Evolutionary conservation across 169 alveolate genomes (phyloP).

Genomic region (Perkinsus marinus): DNA sequence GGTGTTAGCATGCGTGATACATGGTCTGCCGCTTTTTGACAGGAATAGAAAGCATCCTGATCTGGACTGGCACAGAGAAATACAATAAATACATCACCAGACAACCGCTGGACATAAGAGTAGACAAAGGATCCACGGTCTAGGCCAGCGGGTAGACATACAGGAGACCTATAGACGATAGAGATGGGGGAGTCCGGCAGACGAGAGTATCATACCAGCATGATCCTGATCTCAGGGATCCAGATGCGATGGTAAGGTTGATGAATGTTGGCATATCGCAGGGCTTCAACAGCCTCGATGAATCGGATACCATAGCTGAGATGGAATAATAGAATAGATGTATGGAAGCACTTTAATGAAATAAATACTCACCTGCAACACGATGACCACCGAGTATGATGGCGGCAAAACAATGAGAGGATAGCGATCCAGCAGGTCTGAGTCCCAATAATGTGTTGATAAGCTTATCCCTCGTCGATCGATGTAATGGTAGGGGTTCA

Average conservation of each 20-base stretch:
- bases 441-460: background rate
- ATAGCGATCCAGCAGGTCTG: background rate
- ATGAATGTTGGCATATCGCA: background rate
- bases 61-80: background rate
- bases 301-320: background rate
- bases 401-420: background rate
- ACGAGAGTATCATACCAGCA: background rate
- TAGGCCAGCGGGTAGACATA: background rate
- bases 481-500: background rate
- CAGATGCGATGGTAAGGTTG: background rate
- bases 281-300: background rate
- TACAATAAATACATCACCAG: background rate
- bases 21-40: background rate
- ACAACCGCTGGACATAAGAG: background rate
- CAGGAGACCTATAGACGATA: background rate
- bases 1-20: background rate
- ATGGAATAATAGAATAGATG: background rate
- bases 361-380: background rate
- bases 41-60: background rate
- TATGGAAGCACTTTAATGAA: background rate
- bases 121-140: background rate
- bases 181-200: background rate
- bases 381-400: background rate
- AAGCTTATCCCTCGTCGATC: background rate
- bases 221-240: background rate